A percentile compares a stretch with the other conserved stretches of the same genome.
These are phyloP conservation scores for Cystobasidium sp. DNA, from an alignment of 1,284 basidiomycete genomes.

Conservation along the genomic window DNA sequence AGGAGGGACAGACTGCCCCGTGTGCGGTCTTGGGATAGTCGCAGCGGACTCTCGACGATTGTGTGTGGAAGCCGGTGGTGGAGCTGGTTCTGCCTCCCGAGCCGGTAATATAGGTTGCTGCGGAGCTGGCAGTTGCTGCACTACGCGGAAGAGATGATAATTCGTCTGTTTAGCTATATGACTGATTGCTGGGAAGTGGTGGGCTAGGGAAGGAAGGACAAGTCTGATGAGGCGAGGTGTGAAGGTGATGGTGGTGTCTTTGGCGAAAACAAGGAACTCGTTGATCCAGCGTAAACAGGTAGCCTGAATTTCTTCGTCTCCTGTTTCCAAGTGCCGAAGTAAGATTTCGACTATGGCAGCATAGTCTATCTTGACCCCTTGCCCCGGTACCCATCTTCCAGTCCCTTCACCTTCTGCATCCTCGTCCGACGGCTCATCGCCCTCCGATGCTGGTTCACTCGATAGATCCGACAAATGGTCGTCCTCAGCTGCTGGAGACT, in stretches of 20 bases:
- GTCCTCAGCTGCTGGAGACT: background rate
- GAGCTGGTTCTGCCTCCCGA: constrained; percentile 7
- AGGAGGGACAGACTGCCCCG: background rate
- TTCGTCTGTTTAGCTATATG: constrained; percentile 85
- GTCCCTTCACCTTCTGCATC: constrained; percentile 56
- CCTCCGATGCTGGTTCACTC: constrained; percentile 54
- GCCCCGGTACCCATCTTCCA: constrained; percentile 84
- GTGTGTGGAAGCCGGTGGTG: constrained; percentile 37
- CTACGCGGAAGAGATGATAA: constrained; percentile 78
- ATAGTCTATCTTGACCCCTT: constrained; percentile 90
- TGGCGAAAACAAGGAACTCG: constrained; percentile 84
- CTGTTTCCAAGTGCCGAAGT: constrained; percentile 85
- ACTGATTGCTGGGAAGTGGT: constrained; percentile 86
- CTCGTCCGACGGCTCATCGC: constrained; percentile 47
- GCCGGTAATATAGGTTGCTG: constrained; percentile 55
- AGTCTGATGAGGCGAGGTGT: constrained; percentile 89
- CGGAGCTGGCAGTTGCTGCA: constrained; percentile 76
- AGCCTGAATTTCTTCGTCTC: constrained; percentile 59
- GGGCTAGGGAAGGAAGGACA: constrained; percentile 91
- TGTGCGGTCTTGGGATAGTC: constrained; percentile 13
- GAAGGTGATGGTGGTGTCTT: constrained; percentile 91
- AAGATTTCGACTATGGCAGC: constrained; percentile 91
- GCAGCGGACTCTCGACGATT: constrained; percentile 46
- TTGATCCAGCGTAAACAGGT: constrained; percentile 80
- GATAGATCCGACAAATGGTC: constrained; percentile 40